Evolutionary conservation across 164 flowering plant species (phyloP).

Genomic region (Stephania yunnanensis): DNA sequence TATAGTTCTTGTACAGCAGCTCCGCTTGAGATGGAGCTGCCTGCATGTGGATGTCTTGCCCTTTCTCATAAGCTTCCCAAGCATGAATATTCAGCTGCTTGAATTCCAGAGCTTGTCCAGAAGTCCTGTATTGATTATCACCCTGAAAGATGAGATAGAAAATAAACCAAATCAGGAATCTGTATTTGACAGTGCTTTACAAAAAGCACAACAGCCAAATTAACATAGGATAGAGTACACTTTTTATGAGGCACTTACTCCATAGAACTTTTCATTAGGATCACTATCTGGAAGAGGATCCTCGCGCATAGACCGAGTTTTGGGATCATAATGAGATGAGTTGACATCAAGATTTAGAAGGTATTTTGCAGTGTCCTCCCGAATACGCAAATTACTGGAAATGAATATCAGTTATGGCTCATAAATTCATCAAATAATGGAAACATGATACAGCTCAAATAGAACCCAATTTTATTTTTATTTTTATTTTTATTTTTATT

Average conservation of each 20-base stretch:
- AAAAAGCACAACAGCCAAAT: neutral
- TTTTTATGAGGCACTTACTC: slow-evolving; percentile 25
- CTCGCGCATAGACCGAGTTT: slow-evolving; percentile 89
- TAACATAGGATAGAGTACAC: neutral
- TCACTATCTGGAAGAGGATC: slow-evolving; percentile 89
- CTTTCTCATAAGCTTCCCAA: slow-evolving; percentile 78
- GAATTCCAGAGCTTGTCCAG: slow-evolving; percentile 81
- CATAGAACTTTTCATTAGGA: slow-evolving; percentile 81
- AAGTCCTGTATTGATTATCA: slow-evolving; percentile 58
- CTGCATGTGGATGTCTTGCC: slow-evolving; percentile 86
- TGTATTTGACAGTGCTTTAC: neutral
- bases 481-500: no score
- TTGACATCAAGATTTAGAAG: slow-evolving; percentile 85
- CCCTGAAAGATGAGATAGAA: slow-evolving; percentile 34
- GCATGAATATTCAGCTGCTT: slow-evolving; percentile 68
- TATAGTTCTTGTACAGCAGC: slow-evolving; percentile 49
- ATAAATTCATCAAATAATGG: neutral
- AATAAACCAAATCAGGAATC: neutral
- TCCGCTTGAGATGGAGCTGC: slow-evolving; percentile 88
- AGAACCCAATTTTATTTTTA: neutral
- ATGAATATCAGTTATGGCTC: slow-evolving; percentile 3
- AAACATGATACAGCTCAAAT: neutral
- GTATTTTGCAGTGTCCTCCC: slow-evolving; percentile 90
- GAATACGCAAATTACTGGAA: slow-evolving; percentile 77
- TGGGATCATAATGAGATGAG: slow-evolving; percentile 85